These are phyloP conservation scores for Pseudozyma sp. DNA, from an alignment of 1,284 basidiomycete species.

Conservation along the genomic window DNA sequence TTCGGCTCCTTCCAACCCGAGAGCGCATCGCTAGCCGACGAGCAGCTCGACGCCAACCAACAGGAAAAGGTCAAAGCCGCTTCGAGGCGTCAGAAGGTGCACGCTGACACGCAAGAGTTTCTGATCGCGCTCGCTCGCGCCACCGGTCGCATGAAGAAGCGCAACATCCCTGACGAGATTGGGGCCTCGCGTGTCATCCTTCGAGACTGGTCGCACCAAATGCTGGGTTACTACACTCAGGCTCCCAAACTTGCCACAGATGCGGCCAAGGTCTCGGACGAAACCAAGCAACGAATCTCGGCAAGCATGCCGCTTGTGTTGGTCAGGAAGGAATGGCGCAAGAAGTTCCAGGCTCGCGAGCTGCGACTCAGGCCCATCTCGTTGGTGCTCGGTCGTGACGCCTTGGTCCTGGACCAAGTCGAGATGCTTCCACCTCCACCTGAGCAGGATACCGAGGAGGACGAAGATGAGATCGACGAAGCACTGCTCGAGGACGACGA, in stretches of 20 bases:
- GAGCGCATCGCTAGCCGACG: conserved; percentile 43
- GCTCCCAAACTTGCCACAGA: conserved; percentile 50
- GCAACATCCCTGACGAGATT: conserved; percentile 57
- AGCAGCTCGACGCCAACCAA: conserved; percentile 47
- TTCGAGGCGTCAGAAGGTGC: conserved; percentile 51
- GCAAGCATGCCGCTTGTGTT: conserved; percentile 30
- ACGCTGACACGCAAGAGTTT: conserved; percentile 64
- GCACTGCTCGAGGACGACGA: conserved; percentile 43
- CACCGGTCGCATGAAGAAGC: conserved; percentile 58
- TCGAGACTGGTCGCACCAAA: conserved; percentile 63
- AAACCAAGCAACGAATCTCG: conserved; percentile 35
- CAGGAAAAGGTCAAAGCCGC: conserved; percentile 31
- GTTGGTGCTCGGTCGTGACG: conserved; percentile 41
- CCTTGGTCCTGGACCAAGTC: conserved; percentile 44
- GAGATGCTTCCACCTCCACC: conserved; percentile 47
- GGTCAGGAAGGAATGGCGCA: conserved; percentile 52
- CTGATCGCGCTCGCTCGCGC: conserved; percentile 61
- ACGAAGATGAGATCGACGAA: conserved; percentile 52
- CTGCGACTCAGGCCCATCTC: conserved; percentile 53
- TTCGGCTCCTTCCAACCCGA: conserved; percentile 60
- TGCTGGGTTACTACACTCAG: conserved; percentile 61
- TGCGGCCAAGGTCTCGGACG: conserved; percentile 24
- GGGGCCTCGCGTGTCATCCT: conserved; percentile 61
- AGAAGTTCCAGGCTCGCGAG: conserved; percentile 53
- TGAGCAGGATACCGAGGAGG: conserved; percentile 56